These are phyloP conservation scores for Penicillium longicatenatum DNA, from an alignment of 495 filamentous ascomycete genomes.

Conservation along the genomic window DNA sequence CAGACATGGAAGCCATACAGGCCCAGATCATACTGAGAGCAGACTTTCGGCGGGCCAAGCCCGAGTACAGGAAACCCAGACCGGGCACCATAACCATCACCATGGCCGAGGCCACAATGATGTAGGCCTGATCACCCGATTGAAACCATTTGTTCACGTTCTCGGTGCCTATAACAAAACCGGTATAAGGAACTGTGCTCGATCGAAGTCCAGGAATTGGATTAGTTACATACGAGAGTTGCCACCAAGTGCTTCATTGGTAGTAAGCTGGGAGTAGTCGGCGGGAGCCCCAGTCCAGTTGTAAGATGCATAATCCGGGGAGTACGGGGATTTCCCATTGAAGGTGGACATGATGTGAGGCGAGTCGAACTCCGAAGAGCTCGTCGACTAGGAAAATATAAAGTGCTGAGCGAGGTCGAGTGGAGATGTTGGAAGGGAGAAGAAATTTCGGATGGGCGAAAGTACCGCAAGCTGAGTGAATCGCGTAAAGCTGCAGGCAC, in stretches of 20 bases:
- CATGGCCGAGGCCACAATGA: slow-evolving; percentile 90
- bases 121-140: slow-evolving; percentile 79
- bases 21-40: slow-evolving; percentile 72
- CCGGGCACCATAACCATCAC: slow-evolving; percentile 87
- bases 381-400: slow-evolving; percentile 13
- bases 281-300: slow-evolving; percentile 79
- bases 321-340: slow-evolving; percentile 35
- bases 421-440: neutral
- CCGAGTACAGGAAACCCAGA: slow-evolving; percentile 70
- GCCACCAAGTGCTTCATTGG: slow-evolving; percentile 69
- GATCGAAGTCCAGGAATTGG: neutral
- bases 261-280: slow-evolving; percentile 64
- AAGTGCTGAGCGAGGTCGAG: neutral
- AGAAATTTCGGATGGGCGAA: neutral
- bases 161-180: slow-evolving; percentile 49
- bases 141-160: slow-evolving; percentile 89
- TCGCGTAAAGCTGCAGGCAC: neutral
- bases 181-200: neutral
- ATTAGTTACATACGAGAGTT: slow-evolving; percentile 71
- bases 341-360: slow-evolving; percentile 25
- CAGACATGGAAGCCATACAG: slow-evolving; percentile 64
- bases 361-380: slow-evolving; percentile 10
- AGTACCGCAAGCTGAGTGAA: neutral
- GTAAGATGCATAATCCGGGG: slow-evolving; percentile 63
- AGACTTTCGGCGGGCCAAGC: slow-evolving; percentile 64